Conservation (phyloP, 768 basidiomycete genomes). For the Rhizopogon rudus region DNA sequence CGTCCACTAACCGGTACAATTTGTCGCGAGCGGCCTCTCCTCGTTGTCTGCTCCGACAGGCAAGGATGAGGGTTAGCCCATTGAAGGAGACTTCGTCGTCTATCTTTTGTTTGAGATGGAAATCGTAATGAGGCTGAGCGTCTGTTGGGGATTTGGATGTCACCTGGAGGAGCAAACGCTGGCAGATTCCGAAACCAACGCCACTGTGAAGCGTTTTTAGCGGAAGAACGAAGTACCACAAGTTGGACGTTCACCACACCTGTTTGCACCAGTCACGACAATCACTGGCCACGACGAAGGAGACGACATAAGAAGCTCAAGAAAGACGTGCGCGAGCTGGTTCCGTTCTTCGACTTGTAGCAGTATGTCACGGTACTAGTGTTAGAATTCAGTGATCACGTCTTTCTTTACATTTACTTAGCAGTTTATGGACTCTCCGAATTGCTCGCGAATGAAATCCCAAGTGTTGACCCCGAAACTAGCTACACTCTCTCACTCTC, state of each 20-base stretch:
- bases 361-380: background rate
- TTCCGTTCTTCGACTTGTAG: background rate
- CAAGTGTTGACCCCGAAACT: too few relatives aligned
- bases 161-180: conserved; percentile 68
- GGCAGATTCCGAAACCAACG: conserved; percentile 79
- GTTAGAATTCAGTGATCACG: background rate
- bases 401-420: too few relatives aligned
- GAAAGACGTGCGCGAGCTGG: background rate
- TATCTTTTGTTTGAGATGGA: conserved; percentile 10
- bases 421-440: too few relatives aligned
- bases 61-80: conserved; percentile 73
- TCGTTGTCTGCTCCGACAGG: conserved; percentile 63
- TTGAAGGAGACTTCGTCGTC: conserved; percentile 31
- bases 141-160: conserved; percentile 48
- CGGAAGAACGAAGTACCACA: too few relatives aligned
- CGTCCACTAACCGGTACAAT: conserved; percentile 50
- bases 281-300: conserved; percentile 38
- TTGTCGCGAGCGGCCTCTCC: conserved; percentile 58
- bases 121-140: conserved; percentile 35
- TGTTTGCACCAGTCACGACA: conserved; percentile 69
- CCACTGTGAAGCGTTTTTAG: conserved; percentile 18
- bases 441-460: too few relatives aligned
- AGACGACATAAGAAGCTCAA: conserved; percentile 20
- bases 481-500: too few relatives aligned
- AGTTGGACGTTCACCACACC: conserved; percentile 32